Evolutionary conservation across 169 alveolate genomes (phyloP).

Genomic region (Eimeria nieschulzi): DNA sequence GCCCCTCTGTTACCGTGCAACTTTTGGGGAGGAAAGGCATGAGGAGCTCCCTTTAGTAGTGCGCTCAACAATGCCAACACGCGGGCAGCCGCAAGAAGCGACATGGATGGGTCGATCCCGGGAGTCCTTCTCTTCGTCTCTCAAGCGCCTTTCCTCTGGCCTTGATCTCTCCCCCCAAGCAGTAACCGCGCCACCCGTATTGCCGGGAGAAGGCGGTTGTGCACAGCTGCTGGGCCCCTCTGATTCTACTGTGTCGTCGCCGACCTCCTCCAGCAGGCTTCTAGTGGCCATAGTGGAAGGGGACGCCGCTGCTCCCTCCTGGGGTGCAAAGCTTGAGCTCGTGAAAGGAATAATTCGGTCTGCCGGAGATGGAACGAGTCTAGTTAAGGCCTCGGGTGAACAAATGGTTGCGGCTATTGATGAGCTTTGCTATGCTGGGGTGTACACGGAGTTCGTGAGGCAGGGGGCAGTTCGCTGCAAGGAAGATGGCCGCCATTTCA

Average conservation of each 20-base stretch:
- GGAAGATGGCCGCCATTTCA: constrained; percentile 76
- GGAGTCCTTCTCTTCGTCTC: constrained; percentile 34
- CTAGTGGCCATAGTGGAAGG: background rate
- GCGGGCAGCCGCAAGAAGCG: constrained; percentile 38
- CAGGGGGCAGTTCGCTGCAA: constrained; percentile 45
- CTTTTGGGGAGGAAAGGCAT: constrained; percentile 1
- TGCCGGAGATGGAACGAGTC: background rate
- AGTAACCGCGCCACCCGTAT: background rate
- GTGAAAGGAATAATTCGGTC: background rate
- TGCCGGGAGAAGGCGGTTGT: background rate
- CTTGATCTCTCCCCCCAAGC: constrained; percentile 24
- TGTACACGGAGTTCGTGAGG: constrained; percentile 19
- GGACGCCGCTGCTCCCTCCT: constrained; percentile 21
- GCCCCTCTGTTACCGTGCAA: background rate
- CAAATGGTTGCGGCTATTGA: constrained; percentile 17
- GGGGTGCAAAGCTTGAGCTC: constrained; percentile 40
- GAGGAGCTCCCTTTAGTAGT: constrained; percentile 28
- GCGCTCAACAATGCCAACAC: background rate
- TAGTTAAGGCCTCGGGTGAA: background rate
- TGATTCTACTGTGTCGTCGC: background rate
- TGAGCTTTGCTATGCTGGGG: constrained; percentile 32
- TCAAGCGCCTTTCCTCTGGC: constrained; percentile 28
- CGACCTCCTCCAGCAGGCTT: background rate
- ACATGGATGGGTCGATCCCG: constrained; percentile 32
- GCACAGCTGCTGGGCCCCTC: constrained; percentile 31